Evolutionary conservation across 2,329 filamentous ascomycete genomes (phyloP), one percentile per base, ranked within the genome.

Genomic region (Ploettnerulaceae sp.): DNA sequence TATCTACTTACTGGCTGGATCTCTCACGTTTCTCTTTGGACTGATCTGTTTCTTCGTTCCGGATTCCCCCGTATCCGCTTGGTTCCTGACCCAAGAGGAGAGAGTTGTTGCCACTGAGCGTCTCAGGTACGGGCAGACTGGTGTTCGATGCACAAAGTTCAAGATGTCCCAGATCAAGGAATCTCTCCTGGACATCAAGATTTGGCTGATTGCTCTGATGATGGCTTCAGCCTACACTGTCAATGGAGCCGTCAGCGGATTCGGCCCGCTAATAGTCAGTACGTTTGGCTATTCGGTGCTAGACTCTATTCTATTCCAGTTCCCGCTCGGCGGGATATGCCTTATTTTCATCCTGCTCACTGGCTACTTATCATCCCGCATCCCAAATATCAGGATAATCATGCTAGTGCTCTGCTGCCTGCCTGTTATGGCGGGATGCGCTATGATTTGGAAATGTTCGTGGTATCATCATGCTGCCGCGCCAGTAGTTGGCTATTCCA

Each of bases 361-460:
- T 3, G 85, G 85, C 0, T 87, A 73, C 54, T 67, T 88, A 1
- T 77, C 78, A 4, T 74, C 77, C 0, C 69, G 71, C 1, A 68
- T 82, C 43, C 71, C 68, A 2, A 82, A 88, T 57, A 77, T 82
- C 9, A 76, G 84, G 11, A 74, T 88, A 38, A 61, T 79, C 5
- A 75, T 87, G 64, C 71, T 89, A 1, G 65, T 86, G 4, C 35
- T 76, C 3, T 84, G 79, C 54, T 88, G 83, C 49, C 69, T 89
- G 0, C 85, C 84, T 0, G 83, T 89, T 42, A 86, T 89, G 38
- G 82, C 82, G 0, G 84, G 85, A 1, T 89, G 81, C 59, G 77
- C 74, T 3, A 77, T 88, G 63, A 87, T 90, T 57, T 89, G 85
- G 85, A 84, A 80, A 61, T 77, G 68, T 2, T 57, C 63, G 7